Base-by-base conservation (phyloP, 768 basidiomycete genomes). In the Hemileccinum impolitum region DNA sequence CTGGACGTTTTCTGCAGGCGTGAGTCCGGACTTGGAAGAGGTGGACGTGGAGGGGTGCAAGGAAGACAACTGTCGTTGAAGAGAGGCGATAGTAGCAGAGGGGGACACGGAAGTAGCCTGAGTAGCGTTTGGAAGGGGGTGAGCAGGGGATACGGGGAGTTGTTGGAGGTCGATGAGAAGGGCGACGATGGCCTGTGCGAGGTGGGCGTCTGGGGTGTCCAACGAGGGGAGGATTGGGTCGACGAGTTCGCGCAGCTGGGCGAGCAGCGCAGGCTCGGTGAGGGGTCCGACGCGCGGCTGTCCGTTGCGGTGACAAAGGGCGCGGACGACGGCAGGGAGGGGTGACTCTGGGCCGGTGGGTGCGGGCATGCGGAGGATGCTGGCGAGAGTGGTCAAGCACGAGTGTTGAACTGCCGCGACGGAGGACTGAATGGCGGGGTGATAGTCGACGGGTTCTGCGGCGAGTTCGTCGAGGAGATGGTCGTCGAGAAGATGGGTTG, bases 381-480 rank as follows among this genome's bases (percentile, higher is more conserved):
- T 83, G 57, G 82, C 80, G 40, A 92, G 71, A 2, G 85, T 86
- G 72, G 82, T 82, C 21, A 91, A 59, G 62, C 86, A 90, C 15
- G 86, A 87, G 50, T 75, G 77, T 57, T 89, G 84, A 28, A 91
- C 86, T 47, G 78, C 75, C 13, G 76, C 71, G 54, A 92, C 23
- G 23, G 23, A 23, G 23, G 83, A n/a, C 87, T 90, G 9, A 23
- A 23, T 23, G 23, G 6, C 23, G 23, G 85, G 80, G 56, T 84
- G 70, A 36, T 63, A 54, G 30, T 64, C 58, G 36, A 68, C 58
- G 2, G 38, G 53, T 37, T 63, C 56, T 0, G 34, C 42, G 0
- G 58, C 61, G 17, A 69, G 59, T 37, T 67, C 55, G 39, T 59
- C 51, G 26, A 60, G 57, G 45, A 53, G 9, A 11, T 49, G 39